Percentiles rank a stretch among this genome's conserved stretches.
Conservation (phyloP, 140 eudicot genomes). For the Ambrosia hybrid region DNA sequence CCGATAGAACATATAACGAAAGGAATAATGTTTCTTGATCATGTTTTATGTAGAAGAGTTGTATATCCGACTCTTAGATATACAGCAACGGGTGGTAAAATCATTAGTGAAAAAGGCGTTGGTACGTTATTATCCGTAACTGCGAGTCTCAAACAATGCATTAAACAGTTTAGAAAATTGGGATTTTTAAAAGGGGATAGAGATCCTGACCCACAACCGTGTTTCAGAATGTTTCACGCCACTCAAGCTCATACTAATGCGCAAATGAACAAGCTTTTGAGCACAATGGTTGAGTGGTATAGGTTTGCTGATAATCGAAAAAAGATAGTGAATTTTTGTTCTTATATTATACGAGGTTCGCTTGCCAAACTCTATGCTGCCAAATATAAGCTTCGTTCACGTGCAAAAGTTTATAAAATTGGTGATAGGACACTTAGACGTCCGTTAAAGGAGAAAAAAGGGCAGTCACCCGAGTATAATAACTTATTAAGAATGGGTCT, state of each 20-base stretch:
- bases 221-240: conserved; percentile 94
- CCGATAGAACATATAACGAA: conserved; percentile 94
- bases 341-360: conserved; percentile 91
- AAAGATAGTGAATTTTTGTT: conserved; percentile 89
- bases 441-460: conserved; percentile 81
- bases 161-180: conserved; percentile 71
- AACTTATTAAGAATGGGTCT: conserved; percentile 92
- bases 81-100: conserved; percentile 91
- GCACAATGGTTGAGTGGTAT: conserved; percentile 96
- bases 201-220: conserved; percentile 97
- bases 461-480: conserved; percentile 85
- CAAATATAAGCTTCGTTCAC: conserved; percentile 93
- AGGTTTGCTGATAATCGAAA: conserved; percentile 93
- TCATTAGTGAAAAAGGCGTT: conserved; percentile 92
- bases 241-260: conserved; percentile 99
- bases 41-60: conserved; percentile 85
- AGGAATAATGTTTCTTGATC: conserved; percentile 95
- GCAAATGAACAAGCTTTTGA: conserved; percentile 89
- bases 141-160: conserved; percentile 92
- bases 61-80: conserved; percentile 93
- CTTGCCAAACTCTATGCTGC: conserved; percentile 98
- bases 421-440: conserved; percentile 78
- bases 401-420: conserved; percentile 94
- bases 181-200: conserved; percentile 84
- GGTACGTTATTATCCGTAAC: conserved; percentile 94